These are phyloP conservation scores for Penicillium bovifimosum DNA, from an alignment of 495 filamentous ascomycete genomes.

Conservation along the genomic window DNA sequence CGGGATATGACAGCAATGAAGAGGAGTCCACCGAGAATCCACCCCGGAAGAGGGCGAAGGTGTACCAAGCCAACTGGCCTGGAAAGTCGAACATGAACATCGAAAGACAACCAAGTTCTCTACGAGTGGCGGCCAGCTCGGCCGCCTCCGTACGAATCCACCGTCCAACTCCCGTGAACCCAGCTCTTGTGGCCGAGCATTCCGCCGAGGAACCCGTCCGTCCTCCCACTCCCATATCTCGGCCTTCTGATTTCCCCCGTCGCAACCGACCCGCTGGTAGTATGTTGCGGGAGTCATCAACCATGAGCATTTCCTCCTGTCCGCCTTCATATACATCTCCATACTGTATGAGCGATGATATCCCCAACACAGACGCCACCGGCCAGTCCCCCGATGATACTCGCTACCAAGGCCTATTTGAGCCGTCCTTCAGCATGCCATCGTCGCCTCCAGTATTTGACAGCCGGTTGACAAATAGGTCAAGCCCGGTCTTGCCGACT, in stretches of 20 bases:
- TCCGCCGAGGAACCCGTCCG: conserved; percentile 72
- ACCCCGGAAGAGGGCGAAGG: conserved; percentile 65
- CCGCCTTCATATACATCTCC: conserved; percentile 40
- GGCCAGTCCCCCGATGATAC: conserved; percentile 42
- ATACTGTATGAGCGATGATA: conserved; percentile 40
- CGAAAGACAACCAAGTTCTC: conserved; percentile 65
- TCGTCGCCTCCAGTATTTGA: conserved; percentile 75
- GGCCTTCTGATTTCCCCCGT: conserved; percentile 27
- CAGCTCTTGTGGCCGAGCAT: conserved; percentile 41
- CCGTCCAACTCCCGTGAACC: conserved; percentile 62
- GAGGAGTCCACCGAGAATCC: conserved; percentile 60
- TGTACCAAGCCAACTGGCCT: conserved; percentile 62
- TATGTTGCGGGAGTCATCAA: conserved; percentile 42
- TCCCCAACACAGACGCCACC: conserved; percentile 23
- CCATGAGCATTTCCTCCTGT: conserved; percentile 27
- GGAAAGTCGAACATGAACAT: conserved; percentile 60
- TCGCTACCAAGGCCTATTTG: conserved; percentile 45
- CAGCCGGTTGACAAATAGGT: conserved; percentile 50
- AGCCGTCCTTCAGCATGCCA: conserved; percentile 54
- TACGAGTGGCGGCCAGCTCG: conserved; percentile 84
- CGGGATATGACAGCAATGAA: conserved; percentile 58
- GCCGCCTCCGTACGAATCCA: conserved; percentile 82
- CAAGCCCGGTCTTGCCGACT: conserved; percentile 68
- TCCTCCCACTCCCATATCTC: conserved; percentile 76
- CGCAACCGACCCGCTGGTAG: conserved; percentile 32